phyloP scores from a whole-genome alignment of 1,284 basidiomycete genomes.

The Tremellales sp. region DNA sequence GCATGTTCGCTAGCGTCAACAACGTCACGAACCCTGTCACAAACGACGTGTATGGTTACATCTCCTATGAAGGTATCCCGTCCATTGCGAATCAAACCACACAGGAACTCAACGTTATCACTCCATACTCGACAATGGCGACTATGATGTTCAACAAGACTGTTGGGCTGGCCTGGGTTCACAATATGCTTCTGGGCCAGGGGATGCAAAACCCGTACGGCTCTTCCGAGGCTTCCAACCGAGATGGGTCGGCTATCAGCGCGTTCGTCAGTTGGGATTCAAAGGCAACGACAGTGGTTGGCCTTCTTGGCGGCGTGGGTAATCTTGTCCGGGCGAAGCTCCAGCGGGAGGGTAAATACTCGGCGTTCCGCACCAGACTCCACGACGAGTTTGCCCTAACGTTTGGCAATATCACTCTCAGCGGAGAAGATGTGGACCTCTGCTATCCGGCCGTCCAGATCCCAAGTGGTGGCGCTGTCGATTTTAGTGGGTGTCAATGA shows the following conservation, averaged over 20 bases:
- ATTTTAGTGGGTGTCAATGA: too few relatives aligned
- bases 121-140: slow-evolving; percentile 6
- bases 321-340: slow-evolving; percentile 2
- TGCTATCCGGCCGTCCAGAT: slow-evolving; percentile 5
- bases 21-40: slow-evolving; percentile 6
- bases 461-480: neutral
- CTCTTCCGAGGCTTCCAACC: neutral
- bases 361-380: neutral
- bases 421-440: slow-evolving; percentile 6
- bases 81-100: slow-evolving; percentile 4
- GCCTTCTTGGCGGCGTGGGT: slow-evolving; percentile 2
- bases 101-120: slow-evolving; percentile 9
- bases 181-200: slow-evolving; percentile 7
- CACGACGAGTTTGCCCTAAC: slow-evolving; percentile 1
- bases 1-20: slow-evolving; percentile 9
- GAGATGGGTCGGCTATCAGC: slow-evolving; percentile 5
- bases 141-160: slow-evolving; percentile 8
- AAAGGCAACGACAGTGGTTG: slow-evolving; percentile 3
- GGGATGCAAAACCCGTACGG: slow-evolving; percentile 13
- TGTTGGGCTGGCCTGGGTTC: slow-evolving; percentile 6
- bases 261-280: slow-evolving; percentile 7
- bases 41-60: slow-evolving; percentile 6
- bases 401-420: slow-evolving; percentile 3
- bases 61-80: slow-evolving; percentile 8
- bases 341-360: slow-evolving; percentile 5